Evolutionary conservation across 371 early-diverging fungal species (phyloP).

Genomic region (Mucor lusitanicus): DNA sequence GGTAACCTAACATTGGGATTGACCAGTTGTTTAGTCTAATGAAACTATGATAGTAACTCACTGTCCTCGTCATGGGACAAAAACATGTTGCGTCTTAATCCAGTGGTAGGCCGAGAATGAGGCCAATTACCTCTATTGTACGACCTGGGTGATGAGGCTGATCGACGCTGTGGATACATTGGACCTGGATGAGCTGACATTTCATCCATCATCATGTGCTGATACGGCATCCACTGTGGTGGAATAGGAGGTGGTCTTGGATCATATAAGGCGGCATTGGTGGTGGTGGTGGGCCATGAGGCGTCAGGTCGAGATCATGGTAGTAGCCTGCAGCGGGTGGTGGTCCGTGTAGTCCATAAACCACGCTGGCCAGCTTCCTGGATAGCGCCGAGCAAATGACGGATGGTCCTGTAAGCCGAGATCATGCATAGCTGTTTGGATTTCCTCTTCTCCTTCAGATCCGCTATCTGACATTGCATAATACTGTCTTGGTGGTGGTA

Average conservation of each 20-base stretch:
- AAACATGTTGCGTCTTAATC: too few species aligned
- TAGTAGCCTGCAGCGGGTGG: not conserved
- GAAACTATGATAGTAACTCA: too few species aligned
- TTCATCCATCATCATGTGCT: not conserved
- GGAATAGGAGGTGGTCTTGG: not conserved
- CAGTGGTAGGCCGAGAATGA: too few species aligned
- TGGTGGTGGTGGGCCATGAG: not conserved
- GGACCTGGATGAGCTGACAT: slow-evolving; percentile 2
- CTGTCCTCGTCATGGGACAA: too few species aligned
- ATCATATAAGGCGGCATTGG: not conserved
- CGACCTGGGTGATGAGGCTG: too few species aligned
- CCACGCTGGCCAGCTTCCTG: not conserved
- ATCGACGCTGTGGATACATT: slow-evolving; percentile 3
- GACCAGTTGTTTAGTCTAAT: too few species aligned
- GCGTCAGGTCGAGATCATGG: not conserved
- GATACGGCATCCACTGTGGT: not conserved
- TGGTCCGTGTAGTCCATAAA: not conserved
- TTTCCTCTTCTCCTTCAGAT: not conserved
- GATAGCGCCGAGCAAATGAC: not conserved
- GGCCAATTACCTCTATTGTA: too few species aligned
- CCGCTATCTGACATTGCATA: not conserved
- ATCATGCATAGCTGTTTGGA: slow-evolving; percentile 10
- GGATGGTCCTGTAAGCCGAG: not conserved
- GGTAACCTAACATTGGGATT: not conserved
- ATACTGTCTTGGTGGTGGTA: not conserved